Evolutionary conservation across 2,329 filamentous ascomycete genomes (phyloP), one percentile per base, ranked within the genome.

Genomic region (Dothideomycetes sp.): DNA sequence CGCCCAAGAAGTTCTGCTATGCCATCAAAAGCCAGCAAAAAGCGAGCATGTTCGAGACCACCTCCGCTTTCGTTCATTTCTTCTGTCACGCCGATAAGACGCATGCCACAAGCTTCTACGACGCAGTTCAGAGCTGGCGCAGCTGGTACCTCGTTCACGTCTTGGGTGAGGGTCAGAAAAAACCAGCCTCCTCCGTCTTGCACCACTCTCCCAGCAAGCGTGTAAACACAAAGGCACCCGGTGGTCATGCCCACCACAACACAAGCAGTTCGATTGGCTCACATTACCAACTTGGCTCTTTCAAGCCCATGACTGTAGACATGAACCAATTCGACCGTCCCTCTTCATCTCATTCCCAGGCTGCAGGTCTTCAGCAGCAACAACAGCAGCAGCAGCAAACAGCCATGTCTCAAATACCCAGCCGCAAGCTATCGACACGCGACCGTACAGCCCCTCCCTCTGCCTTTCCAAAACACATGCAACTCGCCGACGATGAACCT

Each of bases 21-120:
- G 88, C 86, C 1, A 72, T 96, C 50, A 95, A 94, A 62, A 93
- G 84, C 50, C 87, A 94, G 63, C 81, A 94, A 55, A 94, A 89
- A 60, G 81, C 81, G 0, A 78, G 75, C 42, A 79, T 94, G 52
- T 95, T 95, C 53, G 65, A 86, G 39, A 80, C 81, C 39, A 83
- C 80, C 3, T 79, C 84, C 37, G 89, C 89, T 49, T 96, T 86
- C 54, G 83, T 94, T 3, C 89, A 96, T 55, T 94, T 89, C 61
- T 94, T 96, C 63, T 81, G 77, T 43, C 85, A 82, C 2, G 84
- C 85, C 33, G 84, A 95, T 50, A 64, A 71, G 4, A 57, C 65
- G 1, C 60, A 78, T 1, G 84, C 84, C 1, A 69, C 72, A n/a
- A 63, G 66, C 11, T 94, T 89, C 62, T 79, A 82, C 52, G 67